These are phyloP conservation scores for Musa balbisiana DNA, from an alignment of 202 grass and related monocot genomes.

Conservation along the genomic window DNA sequence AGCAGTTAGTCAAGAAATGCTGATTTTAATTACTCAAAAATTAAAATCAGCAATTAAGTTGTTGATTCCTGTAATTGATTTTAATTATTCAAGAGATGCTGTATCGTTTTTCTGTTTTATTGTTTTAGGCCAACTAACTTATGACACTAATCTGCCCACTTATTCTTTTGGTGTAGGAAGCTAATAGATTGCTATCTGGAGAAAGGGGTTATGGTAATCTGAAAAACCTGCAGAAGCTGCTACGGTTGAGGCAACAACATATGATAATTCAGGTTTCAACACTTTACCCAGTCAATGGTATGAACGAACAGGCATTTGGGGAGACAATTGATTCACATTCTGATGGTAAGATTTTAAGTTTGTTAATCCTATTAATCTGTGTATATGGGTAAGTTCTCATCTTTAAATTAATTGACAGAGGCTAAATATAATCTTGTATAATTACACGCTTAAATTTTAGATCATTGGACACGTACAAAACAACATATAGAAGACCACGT, in stretches of 20 bases:
- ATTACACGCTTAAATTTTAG: no score
- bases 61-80: not conserved
- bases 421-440: no score
- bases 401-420: not conserved
- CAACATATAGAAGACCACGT: no score
- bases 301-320: constrained; percentile 42
- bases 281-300: constrained; percentile 59
- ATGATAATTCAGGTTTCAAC: constrained; percentile 59
- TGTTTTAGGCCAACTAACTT: not conserved
- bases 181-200: constrained; percentile 52
- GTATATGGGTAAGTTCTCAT: not conserved
- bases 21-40: not conserved
- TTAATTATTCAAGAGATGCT: not conserved
- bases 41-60: not conserved
- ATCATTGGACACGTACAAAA: no score
- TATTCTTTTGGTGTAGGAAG: constrained; percentile 44
- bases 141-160: not conserved
- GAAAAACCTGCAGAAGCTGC: constrained; percentile 41
- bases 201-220: constrained; percentile 58
- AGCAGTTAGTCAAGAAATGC: not conserved
- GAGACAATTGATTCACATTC: constrained; percentile 39
- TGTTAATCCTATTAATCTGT: not conserved
- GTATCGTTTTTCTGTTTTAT: not conserved
- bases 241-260: constrained; percentile 56
- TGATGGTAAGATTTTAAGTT: constrained; percentile 26